Evolutionary conservation across 192 early-diverging fungal species (phyloP).

Genomic region (Entomortierella parvispora): DNA sequence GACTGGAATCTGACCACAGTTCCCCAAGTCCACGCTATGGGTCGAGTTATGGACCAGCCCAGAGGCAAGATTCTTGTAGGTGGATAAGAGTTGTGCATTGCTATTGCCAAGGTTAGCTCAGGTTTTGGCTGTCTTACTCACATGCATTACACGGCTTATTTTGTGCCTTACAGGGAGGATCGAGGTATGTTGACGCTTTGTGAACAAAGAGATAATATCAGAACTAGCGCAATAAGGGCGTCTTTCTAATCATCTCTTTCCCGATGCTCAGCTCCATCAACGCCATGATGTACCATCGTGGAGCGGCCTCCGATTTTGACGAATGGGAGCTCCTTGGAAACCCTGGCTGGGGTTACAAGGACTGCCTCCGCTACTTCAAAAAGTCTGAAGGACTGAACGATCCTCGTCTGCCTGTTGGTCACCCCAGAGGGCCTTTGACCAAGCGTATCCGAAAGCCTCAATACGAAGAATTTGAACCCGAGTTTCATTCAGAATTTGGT

Average conservation of each 20-base stretch:
- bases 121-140: neutral
- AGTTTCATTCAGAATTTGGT: conserved; percentile 30
- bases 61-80: conserved; percentile 37
- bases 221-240: neutral
- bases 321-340: conserved; percentile 40
- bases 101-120: neutral
- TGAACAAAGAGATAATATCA: neutral
- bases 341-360: conserved; percentile 45
- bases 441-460: conserved; percentile 19
- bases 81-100: neutral
- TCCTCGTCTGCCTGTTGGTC: conserved; percentile 21
- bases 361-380: conserved; percentile 34
- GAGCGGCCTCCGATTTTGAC: conserved; percentile 45
- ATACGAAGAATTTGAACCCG: conserved; percentile 25
- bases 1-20: conserved; percentile 34
- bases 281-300: conserved; percentile 54
- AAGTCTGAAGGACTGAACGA: conserved; percentile 37
- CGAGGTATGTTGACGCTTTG: neutral
- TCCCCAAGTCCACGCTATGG: conserved; percentile 28
- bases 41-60: conserved; percentile 30
- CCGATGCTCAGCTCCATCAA: conserved; percentile 51
- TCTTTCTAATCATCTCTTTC: no score
- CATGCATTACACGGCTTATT: neutral
- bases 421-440: conserved; percentile 29
- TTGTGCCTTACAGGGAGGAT: conserved; percentile 15